A percentile compares a stretch with the other conserved stretches of the same genome.
Evolutionary conservation across 164 flowering plant species (phyloP).

Genomic region (Stephania cephalantha): DNA sequence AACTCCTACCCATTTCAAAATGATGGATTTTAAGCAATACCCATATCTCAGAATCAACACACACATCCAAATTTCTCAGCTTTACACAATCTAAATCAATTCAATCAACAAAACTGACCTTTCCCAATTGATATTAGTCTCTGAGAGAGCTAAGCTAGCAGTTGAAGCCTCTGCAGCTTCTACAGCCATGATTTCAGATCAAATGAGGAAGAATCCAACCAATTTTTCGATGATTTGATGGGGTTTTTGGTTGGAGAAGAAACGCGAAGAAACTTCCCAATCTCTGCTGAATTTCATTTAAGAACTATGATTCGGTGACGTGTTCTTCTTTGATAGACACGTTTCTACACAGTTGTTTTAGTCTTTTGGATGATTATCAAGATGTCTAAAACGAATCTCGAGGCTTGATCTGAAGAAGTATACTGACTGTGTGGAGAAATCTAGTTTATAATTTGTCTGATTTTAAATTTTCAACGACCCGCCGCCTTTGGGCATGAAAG

Average conservation of each 20-base stretch:
- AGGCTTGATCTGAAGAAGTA: too few species aligned
- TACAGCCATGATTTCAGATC: conserved; percentile 29
- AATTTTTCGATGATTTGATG: neutral
- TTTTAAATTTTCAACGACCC: neutral
- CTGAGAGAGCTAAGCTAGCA: conserved; percentile 41
- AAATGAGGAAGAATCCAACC: too few species aligned
- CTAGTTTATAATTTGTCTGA: too few species aligned
- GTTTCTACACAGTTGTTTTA: too few species aligned
- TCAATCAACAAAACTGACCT: conserved; percentile 28
- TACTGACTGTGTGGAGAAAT: too few species aligned
- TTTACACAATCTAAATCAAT: neutral
- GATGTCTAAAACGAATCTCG: too few species aligned
- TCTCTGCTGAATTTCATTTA: neutral
- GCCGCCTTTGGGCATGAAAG: neutral
- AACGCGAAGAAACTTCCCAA: neutral
- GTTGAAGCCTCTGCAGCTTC: conserved; percentile 55
- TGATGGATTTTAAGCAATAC: neutral
- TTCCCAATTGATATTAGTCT: conserved; percentile 75
- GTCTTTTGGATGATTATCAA: too few species aligned
- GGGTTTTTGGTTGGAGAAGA: neutral
- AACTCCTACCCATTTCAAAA: neutral
- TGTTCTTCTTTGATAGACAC: too few species aligned
- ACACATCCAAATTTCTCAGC: neutral
- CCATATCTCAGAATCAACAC: neutral
- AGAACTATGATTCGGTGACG: neutral